These are phyloP conservation scores for Abortiporus biennis DNA, from an alignment of 1,284 basidiomycete species.

Conservation along the genomic window DNA sequence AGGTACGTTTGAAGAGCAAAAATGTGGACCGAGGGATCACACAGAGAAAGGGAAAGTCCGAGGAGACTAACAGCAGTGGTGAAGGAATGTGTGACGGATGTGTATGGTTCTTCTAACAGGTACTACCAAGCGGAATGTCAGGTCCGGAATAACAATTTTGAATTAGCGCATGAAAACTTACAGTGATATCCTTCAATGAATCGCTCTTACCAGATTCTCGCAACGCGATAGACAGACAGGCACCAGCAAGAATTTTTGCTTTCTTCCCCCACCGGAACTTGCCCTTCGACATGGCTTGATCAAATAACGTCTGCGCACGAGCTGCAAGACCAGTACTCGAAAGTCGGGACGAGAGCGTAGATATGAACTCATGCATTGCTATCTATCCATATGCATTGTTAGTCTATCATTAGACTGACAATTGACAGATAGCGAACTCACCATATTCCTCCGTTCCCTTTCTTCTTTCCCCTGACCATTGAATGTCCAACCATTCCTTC, in stretches of 20 bases:
- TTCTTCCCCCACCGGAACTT: conserved; percentile 63
- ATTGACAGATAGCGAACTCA: conserved; percentile 24
- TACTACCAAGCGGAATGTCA: conserved; percentile 24
- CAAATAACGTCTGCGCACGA: conserved; percentile 60
- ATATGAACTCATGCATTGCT: conserved; percentile 56
- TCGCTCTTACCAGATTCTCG: conserved; percentile 63
- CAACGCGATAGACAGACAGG: conserved; percentile 58
- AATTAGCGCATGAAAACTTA: conserved; percentile 25
- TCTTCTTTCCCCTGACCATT: conserved; percentile 57
- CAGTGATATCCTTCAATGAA: conserved; percentile 59
- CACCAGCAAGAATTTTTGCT: conserved; percentile 60
- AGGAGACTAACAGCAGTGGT: conserved; percentile 43
- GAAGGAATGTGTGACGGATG: conserved; percentile 50
- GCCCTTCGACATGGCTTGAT: conserved; percentile 51
- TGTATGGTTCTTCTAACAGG: conserved; percentile 48
- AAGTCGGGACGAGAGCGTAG: conserved; percentile 47
- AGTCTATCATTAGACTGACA: neutral
- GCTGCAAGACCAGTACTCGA: conserved; percentile 47
- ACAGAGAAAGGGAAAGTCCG: conserved; percentile 37
- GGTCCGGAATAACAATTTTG: conserved; percentile 3
- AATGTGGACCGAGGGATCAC: conserved; percentile 37
- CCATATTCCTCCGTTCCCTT: conserved; percentile 52
- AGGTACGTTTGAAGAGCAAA: conserved; percentile 44
- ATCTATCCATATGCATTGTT: conserved; percentile 31
- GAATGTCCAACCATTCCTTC: conserved; percentile 46